A percentile compares a stretch with the other conserved stretches of the same genome.
These are phyloP conservation scores for Friedmanniomyces simplex DNA, from an alignment of 495 filamentous ascomycete genomes.

Conservation along the genomic window DNA sequence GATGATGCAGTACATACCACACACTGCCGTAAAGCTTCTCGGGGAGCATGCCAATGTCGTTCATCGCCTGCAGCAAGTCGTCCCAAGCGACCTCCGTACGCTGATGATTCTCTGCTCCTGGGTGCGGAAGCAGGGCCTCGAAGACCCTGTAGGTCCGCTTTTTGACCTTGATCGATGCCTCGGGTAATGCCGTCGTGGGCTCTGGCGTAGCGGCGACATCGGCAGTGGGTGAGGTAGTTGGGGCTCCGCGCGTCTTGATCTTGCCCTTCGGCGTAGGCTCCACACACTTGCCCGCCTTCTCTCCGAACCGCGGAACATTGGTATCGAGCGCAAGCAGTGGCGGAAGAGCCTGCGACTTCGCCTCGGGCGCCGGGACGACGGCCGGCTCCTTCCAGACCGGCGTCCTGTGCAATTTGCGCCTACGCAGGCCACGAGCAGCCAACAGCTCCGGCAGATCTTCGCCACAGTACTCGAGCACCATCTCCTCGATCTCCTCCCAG, in stretches of 20 bases:
- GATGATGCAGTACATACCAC: slow-evolving; percentile 26
- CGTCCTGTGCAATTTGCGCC: slow-evolving; percentile 36
- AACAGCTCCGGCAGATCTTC: neutral
- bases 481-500: slow-evolving; percentile 30
- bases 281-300: neutral
- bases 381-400: slow-evolving; percentile 39
- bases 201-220: neutral
- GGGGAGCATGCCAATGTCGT: slow-evolving; percentile 34
- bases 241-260: slow-evolving; percentile 34
- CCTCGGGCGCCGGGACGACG: neutral
- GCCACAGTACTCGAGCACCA: neutral
- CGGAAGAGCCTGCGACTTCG: neutral
- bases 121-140: slow-evolving; percentile 35
- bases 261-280: slow-evolving; percentile 20
- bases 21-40: slow-evolving; percentile 45
- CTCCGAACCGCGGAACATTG: neutral
- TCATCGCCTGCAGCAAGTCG: slow-evolving; percentile 46
- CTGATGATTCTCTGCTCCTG: slow-evolving; percentile 4
- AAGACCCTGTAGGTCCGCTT: slow-evolving; percentile 40
- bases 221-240: slow-evolving; percentile 2
- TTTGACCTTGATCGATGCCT: slow-evolving; percentile 32
- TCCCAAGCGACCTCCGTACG: slow-evolving; percentile 41
- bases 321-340: neutral
- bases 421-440: neutral
- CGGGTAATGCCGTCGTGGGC: neutral